Evolutionary conservation across 179 eudicot genomes (phyloP).

Genomic region (Pouteria campechiana): DNA sequence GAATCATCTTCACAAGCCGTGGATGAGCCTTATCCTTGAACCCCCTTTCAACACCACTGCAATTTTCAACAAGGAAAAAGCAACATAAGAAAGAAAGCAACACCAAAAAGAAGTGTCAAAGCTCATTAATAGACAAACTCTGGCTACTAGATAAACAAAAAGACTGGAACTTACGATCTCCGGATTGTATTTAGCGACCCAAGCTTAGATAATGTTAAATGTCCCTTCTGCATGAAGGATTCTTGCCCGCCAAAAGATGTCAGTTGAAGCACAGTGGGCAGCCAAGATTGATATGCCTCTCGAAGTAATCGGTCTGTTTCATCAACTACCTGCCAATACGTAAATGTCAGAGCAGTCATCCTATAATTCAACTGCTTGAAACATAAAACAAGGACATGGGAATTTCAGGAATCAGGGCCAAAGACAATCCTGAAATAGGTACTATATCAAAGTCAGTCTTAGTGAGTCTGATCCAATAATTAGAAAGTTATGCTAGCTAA

Average conservation of each 20-base stretch:
- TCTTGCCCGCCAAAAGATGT: slow-evolving; percentile 26
- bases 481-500: too few relatives aligned
- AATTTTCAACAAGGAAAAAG: slow-evolving; percentile 6
- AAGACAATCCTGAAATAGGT: too few relatives aligned
- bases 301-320: slow-evolving; percentile 90
- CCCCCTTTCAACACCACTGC: slow-evolving; percentile 88
- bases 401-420: too few relatives aligned
- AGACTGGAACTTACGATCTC: slow-evolving; percentile 45
- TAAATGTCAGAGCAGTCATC: too few relatives aligned
- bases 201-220: slow-evolving; percentile 19
- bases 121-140: not conserved
- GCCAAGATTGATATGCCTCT: slow-evolving; percentile 95
- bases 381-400: too few relatives aligned
- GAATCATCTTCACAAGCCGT: slow-evolving; percentile 85
- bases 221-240: slow-evolving; percentile 14
- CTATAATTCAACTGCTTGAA: too few relatives aligned
- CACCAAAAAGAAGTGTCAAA: not conserved
- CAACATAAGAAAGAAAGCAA: too few relatives aligned
- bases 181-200: slow-evolving; percentile 67
- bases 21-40: slow-evolving; percentile 63
- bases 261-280: slow-evolving; percentile 75
- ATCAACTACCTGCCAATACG: slow-evolving; percentile 99
- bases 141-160: not conserved
- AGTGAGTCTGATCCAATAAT: too few relatives aligned
- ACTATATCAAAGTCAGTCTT: too few relatives aligned